These are phyloP conservation scores for Paracoccidioides brasiliensis DNA, from an alignment of 2,329 filamentous ascomycete species.

Conservation along the genomic window DNA sequence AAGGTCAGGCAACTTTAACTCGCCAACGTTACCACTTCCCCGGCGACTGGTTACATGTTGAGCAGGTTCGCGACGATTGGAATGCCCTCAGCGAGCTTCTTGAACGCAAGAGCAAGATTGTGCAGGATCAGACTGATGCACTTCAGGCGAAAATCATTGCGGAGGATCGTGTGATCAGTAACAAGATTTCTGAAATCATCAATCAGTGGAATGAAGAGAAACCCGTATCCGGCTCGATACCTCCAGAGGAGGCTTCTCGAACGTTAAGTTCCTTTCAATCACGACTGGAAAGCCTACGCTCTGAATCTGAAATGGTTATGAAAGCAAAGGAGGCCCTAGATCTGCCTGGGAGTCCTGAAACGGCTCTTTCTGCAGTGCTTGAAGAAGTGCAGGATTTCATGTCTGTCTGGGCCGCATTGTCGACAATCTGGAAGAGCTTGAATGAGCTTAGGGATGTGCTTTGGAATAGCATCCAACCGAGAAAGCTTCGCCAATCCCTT, in stretches of 20 bases:
- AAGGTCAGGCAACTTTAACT: slow-evolving; percentile 83
- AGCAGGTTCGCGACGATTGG: slow-evolving; percentile 96
- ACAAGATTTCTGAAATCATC: slow-evolving; percentile 76
- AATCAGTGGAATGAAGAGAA: slow-evolving; percentile 91
- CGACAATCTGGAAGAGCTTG: slow-evolving; percentile 90
- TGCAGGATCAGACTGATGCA: slow-evolving; percentile 91
- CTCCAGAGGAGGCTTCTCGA: slow-evolving; percentile 73
- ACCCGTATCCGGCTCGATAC: slow-evolving; percentile 86
- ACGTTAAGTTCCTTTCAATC: slow-evolving; percentile 72
- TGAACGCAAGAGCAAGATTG: slow-evolving; percentile 82
- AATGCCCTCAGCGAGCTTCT: slow-evolving; percentile 83
- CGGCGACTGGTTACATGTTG: slow-evolving; percentile 85
- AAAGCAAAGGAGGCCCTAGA: slow-evolving; percentile 96
- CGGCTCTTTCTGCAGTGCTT: slow-evolving; percentile 68
- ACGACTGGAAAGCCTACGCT: slow-evolving; percentile 71
- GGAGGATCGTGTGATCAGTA: slow-evolving; percentile 80
- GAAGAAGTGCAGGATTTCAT: slow-evolving; percentile 98
- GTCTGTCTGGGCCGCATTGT: slow-evolving; percentile 91
- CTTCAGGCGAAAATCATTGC: slow-evolving; percentile 87
- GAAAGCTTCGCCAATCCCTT: slow-evolving; percentile 79
- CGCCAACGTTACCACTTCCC: slow-evolving; percentile 91
- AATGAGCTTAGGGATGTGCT: slow-evolving; percentile 85
- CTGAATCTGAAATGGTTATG: slow-evolving; percentile 82
- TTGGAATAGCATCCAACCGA: slow-evolving; percentile 90
- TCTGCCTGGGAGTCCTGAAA: slow-evolving; percentile 65